These are phyloP conservation scores for Phytophthora colocasiae DNA, from an alignment of 352 stramenopile species.

Conservation along the genomic window DNA sequence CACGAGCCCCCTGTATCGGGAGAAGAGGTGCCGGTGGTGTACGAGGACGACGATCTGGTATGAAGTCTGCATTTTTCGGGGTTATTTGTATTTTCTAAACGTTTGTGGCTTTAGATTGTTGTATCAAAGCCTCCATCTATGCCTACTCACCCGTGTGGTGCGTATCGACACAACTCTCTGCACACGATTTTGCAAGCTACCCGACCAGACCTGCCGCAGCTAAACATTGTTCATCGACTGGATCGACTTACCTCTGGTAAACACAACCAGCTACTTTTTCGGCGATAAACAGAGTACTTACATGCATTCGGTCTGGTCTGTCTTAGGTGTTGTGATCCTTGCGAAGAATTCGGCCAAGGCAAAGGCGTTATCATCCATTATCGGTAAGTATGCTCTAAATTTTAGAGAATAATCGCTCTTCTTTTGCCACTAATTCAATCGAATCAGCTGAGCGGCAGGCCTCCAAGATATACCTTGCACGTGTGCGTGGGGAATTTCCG, in stretches of 20 bases:
- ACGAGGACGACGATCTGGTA: constrained; percentile 84
- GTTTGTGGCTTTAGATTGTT: constrained; percentile 57
- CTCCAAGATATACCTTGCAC: constrained; percentile 96
- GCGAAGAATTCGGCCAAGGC: constrained; percentile 80
- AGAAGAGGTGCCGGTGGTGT: constrained; percentile 79
- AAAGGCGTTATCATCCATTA: constrained; percentile 73
- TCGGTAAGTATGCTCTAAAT: constrained; percentile 49
- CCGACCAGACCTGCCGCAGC: constrained; percentile 70
- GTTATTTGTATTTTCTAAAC: constrained; percentile 8
- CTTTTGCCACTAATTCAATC: not conserved
- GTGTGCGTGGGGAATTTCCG: constrained; percentile 92
- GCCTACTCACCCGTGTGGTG: constrained; percentile 94
- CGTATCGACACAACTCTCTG: constrained; percentile 96
- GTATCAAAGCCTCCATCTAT: constrained; percentile 93
- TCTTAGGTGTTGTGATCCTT: constrained; percentile 79
- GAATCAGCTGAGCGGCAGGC: constrained; percentile 73
- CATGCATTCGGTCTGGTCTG: too few relatives aligned
- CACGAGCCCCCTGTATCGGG: constrained; percentile 95
- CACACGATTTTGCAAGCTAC: constrained; percentile 78
- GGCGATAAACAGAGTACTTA: too few relatives aligned
- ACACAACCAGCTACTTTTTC: not conserved
- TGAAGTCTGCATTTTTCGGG: not conserved
- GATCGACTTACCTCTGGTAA: constrained; percentile 96
- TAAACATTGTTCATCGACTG: constrained; percentile 95
- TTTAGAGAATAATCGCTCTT: constrained; percentile 1